Evolutionary conservation across 129 eudicot species (phyloP).

Genomic region (Scalesia atractyloides): DNA sequence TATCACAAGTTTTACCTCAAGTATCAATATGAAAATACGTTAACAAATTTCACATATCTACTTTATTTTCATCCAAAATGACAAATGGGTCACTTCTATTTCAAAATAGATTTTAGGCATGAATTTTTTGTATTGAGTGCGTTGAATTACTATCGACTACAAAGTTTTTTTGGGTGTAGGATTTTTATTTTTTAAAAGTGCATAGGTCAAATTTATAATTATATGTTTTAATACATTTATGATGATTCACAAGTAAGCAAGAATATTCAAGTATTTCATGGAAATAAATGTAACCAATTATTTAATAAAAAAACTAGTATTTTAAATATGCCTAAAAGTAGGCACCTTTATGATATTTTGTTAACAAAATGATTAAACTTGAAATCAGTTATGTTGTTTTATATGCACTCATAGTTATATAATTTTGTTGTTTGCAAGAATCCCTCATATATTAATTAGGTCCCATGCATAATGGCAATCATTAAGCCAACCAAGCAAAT

Average conservation of each 20-base stretch:
- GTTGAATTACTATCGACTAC: not conserved
- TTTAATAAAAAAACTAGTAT: not conserved
- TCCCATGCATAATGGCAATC: constrained; percentile 40
- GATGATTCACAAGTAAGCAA: not conserved
- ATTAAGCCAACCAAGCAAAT: constrained; percentile 39
- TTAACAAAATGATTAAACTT: not conserved
- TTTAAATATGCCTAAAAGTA: not conserved
- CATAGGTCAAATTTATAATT: not conserved
- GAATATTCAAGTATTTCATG: not conserved
- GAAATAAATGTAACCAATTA: not conserved
- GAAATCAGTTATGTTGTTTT: not conserved
- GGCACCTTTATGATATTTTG: not conserved
- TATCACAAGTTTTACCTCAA: no score
- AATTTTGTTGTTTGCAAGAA: not conserved
- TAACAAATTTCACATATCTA: no score
- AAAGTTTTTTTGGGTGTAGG: not conserved
- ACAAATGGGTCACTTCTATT: not conserved
- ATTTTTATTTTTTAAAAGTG: not conserved
- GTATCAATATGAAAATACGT: no score
- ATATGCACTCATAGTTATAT: not conserved
- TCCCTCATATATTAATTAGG: constrained; percentile 12
- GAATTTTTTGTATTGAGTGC: not conserved
- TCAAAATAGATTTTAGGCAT: not conserved
- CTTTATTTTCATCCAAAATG: not conserved
- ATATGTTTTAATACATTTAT: not conserved